A percentile compares a stretch with the other conserved stretches of the same genome.
Conservation (phyloP, 495 filamentous ascomycete genomes). For the Hypomontagnella monticulosa region DNA sequence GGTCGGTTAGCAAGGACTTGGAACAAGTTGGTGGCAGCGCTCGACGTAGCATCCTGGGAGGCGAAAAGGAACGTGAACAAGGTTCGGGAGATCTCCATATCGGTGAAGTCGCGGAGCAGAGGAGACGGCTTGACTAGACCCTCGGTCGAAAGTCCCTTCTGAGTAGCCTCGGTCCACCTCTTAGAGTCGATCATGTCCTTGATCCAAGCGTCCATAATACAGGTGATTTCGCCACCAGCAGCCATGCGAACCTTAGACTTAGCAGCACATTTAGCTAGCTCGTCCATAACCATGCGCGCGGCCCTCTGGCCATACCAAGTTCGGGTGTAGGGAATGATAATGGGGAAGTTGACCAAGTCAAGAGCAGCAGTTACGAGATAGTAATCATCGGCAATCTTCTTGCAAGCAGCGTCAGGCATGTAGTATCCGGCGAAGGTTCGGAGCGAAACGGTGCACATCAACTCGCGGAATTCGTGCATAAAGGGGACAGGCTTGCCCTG, state of each 20-base stretch:
- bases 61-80: slow-evolving; percentile 98
- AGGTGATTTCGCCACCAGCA: slow-evolving; percentile 84
- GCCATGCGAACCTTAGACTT: slow-evolving; percentile 94
- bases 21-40: slow-evolving; percentile 93
- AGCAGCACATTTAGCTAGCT: slow-evolving; percentile 90
- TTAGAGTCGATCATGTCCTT: slow-evolving; percentile 84
- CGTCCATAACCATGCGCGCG: slow-evolving; percentile 87
- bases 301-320: slow-evolving; percentile 98
- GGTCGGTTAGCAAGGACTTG: slow-evolving; percentile 94
- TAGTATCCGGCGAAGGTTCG: slow-evolving; percentile 98
- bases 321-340: slow-evolving; percentile 95
- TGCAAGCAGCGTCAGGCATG: slow-evolving; percentile 85
- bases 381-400: slow-evolving; percentile 97
- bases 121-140: slow-evolving; percentile 79
- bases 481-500: slow-evolving; percentile 79
- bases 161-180: slow-evolving; percentile 75
- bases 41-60: slow-evolving; percentile 95
- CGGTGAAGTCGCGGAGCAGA: slow-evolving; percentile 85
- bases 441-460: slow-evolving; percentile 94
- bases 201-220: slow-evolving; percentile 96
- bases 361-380: slow-evolving; percentile 95
- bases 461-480: slow-evolving; percentile 93
- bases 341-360: slow-evolving; percentile 97
- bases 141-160: slow-evolving; percentile 71
- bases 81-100: slow-evolving; percentile 94